These are phyloP conservation scores for Elsinoe arachidis DNA, from an alignment of 2,329 filamentous ascomycete species.

Conservation along the genomic window DNA sequence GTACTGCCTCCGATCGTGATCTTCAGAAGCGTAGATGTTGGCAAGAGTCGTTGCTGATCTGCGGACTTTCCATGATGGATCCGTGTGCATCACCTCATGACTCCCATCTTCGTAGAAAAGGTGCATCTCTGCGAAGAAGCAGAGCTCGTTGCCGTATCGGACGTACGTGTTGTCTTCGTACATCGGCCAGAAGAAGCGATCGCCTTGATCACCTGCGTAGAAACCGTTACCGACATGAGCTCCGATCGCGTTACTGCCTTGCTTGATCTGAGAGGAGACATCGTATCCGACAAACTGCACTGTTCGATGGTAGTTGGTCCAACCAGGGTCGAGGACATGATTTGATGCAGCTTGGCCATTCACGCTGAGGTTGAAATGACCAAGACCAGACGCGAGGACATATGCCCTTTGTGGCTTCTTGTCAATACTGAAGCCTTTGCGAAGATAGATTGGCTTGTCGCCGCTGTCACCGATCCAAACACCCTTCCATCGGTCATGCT, in stretches of 20 bases:
- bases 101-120: constrained; percentile 31
- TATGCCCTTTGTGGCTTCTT: constrained; percentile 28
- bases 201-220: constrained; percentile 37
- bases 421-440: constrained; percentile 26
- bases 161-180: constrained; percentile 37
- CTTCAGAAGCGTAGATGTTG: constrained; percentile 36
- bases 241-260: constrained; percentile 30
- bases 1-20: constrained; percentile 30
- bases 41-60: constrained; percentile 34
- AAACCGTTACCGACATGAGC: constrained; percentile 39
- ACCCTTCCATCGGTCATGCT: constrained; percentile 33
- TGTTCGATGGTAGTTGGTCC: constrained; percentile 33
- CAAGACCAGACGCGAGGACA: constrained; percentile 32
- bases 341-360: constrained; percentile 30
- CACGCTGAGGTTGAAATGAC: constrained; percentile 33
- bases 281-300: constrained; percentile 39
- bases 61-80: constrained; percentile 31
- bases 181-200: constrained; percentile 37
- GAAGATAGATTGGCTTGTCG: constrained; percentile 35
- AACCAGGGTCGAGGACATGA: constrained; percentile 33
- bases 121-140: constrained; percentile 35
- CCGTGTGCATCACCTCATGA: constrained; percentile 30
- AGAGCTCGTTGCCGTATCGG: constrained; percentile 33
- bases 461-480: constrained; percentile 35
- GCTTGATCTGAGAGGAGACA: constrained; percentile 27